phyloP scores from a whole-genome alignment of 805 yeast species.

The Schizosaccharomyces japonicus region DNA sequence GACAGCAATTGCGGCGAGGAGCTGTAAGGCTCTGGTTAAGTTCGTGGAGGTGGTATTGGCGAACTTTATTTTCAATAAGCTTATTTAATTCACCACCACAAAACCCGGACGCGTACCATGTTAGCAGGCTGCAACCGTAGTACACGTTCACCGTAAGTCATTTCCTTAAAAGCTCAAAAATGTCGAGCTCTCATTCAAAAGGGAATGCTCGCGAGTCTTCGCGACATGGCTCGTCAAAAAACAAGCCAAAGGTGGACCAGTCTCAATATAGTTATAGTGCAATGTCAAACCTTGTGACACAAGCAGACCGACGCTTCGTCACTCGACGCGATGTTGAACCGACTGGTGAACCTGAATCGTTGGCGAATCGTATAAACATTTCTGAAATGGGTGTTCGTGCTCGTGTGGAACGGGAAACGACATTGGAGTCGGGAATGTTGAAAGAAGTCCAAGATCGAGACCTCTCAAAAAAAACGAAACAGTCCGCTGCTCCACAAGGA shows the following conservation, averaged over 20 bases:
- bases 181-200: constrained; percentile 1
- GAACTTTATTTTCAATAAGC: too few species aligned
- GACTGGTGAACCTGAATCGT: constrained; percentile 42
- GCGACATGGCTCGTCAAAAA: neutral
- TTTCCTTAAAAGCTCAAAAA: too few species aligned
- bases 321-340: constrained; percentile 26
- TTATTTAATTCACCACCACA: too few species aligned
- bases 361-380: constrained; percentile 42
- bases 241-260: neutral
- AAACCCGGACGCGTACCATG: too few species aligned
- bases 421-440: neutral
- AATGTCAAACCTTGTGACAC: constrained; percentile 55
- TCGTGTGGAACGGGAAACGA: neutral
- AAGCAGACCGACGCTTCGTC: constrained; percentile 30
- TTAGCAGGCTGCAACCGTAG: too few species aligned
- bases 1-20: too few species aligned
- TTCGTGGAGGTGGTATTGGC: too few species aligned
- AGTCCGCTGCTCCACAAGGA: constrained; percentile 8
- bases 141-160: too few species aligned
- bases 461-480: neutral
- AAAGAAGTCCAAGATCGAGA: neutral
- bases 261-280: constrained; percentile 15
- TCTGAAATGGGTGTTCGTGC: constrained; percentile 45
- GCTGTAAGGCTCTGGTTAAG: too few species aligned
- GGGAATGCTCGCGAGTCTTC: neutral